phyloP scores from a whole-genome alignment of 225 moss, liverwort and hornwort genomes.

The Ulota crispa region DNA sequence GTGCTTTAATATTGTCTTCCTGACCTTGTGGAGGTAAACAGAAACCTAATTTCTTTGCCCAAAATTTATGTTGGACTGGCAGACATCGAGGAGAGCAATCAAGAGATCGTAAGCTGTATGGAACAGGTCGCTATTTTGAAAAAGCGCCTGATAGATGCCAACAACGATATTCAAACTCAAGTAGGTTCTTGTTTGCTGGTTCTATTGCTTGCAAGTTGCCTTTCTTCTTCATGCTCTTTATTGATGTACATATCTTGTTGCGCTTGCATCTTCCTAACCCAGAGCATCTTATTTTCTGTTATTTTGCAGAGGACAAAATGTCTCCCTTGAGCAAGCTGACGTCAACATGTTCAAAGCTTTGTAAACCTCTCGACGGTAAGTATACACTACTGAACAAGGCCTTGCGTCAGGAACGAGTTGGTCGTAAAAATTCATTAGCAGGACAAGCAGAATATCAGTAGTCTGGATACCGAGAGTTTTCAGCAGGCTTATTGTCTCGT shows the following conservation, averaged over 20 bases:
- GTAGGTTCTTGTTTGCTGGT: constrained; percentile 27
- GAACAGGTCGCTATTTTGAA: constrained; percentile 64
- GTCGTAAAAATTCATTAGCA: not conserved
- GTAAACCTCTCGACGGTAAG: not conserved
- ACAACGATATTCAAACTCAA: constrained; percentile 73
- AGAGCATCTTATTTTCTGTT: not conserved
- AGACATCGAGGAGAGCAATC: constrained; percentile 61
- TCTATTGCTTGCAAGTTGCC: not conserved
- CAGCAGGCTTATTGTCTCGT: not conserved
- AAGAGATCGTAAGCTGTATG: constrained; percentile 61
- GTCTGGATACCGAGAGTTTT: not conserved
- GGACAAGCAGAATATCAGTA: not conserved
- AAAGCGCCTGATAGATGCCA: constrained; percentile 66
- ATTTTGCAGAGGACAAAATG: constrained; percentile 72
- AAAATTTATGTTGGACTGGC: constrained; percentile 17
- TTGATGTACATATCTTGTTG: not conserved
- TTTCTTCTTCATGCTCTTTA: not conserved
- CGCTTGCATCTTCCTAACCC: not conserved
- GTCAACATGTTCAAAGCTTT: not conserved
- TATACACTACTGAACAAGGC: not conserved
- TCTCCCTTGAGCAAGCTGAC: constrained; percentile 53
- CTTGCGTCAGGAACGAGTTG: not conserved
- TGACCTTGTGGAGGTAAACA: not conserved
- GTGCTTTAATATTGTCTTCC: not conserved
- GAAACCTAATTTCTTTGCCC: not conserved